Base-by-base conservation (phyloP, 305 asterid genomes). In the Euphrasia arctica region DNA sequence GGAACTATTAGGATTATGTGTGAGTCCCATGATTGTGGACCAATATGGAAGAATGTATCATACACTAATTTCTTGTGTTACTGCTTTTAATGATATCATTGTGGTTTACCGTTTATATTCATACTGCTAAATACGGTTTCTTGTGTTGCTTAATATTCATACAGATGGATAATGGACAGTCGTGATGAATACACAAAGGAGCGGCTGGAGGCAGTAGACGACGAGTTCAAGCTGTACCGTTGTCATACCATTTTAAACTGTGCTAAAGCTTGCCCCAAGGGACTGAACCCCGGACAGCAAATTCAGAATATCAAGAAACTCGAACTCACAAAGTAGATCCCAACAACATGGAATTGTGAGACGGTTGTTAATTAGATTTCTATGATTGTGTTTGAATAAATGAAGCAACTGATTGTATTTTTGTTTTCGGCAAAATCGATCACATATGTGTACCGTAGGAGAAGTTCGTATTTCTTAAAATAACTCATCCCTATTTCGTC, bases 81-180 rank as follows among this genome's bases (percentile, higher is more conserved):
- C 22, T 18, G 18, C 25, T 18, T 39, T 7, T n/a, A 41, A 65
- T 55, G 56, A 65, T 4, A 7, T 13, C 22, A 18, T 18, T 18
- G 22, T 18, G 22, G 22, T 18, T 18, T 18, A 18, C 22, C 22
- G 22, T 18, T 6, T 56, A 28, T 36, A 34, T 39, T 27, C 22
- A 13, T 54, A 25, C 56, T 54, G 34, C 56, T 27, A 39, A 60
- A 58, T 28, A 13, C 34, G 28, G 45, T 65, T 8, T 18, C 28
- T 45, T 59, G 57, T 39, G 9, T 4, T 49, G 71, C 62, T 64
- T 36, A 36, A 56, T 7, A 39, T 39, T 1, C 43, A 63, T 80
- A 82, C 85, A 92, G 98, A 78, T 89, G 98, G 97, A 92, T 92
- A 70, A 92, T 92, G 98, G 98, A 89, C 70, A 92, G 97, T 70